Conservation (phyloP, 1,284 basidiomycete species). For the Ceratobasidium sp. region DNA sequence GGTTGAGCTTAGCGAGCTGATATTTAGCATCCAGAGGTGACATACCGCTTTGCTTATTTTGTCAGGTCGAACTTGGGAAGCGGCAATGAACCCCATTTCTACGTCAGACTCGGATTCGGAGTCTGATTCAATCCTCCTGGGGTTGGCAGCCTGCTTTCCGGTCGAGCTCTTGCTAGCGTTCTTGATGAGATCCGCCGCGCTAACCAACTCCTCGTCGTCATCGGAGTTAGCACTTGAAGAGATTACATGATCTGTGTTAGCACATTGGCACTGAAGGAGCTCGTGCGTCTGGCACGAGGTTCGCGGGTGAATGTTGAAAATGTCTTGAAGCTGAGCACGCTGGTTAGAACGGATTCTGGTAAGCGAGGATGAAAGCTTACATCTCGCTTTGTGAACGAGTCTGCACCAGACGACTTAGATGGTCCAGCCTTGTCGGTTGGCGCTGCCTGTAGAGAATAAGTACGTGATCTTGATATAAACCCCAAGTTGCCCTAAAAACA, state of each 20-base stretch:
- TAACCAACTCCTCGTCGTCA: slow-evolving; percentile 50
- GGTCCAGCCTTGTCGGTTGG: slow-evolving; percentile 55
- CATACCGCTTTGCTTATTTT: slow-evolving; percentile 46
- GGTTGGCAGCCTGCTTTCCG: slow-evolving; percentile 54
- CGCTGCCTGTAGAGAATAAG: slow-evolving; percentile 59
- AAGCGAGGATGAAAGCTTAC: slow-evolving; percentile 58
- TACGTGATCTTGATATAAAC: slow-evolving; percentile 17
- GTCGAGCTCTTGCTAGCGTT: slow-evolving; percentile 49
- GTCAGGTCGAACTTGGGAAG: slow-evolving; percentile 73
- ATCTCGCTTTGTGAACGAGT: slow-evolving; percentile 91
- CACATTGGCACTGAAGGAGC: slow-evolving; percentile 81
- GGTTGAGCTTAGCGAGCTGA: slow-evolving; percentile 52
- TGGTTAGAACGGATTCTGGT: slow-evolving; percentile 44
- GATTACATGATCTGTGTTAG: slow-evolving; percentile 53
- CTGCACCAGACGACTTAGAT: slow-evolving; percentile 72
- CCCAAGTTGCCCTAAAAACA: slow-evolving; percentile 60
- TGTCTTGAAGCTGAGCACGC: slow-evolving; percentile 79
- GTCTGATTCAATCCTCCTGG: slow-evolving; percentile 52
- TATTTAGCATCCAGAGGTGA: slow-evolving; percentile 41
- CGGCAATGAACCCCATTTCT: slow-evolving; percentile 73
- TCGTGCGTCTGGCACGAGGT: slow-evolving; percentile 94
- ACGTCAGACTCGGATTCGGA: slow-evolving; percentile 54
- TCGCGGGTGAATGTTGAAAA: slow-evolving; percentile 86
- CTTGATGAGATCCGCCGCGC: slow-evolving; percentile 52
- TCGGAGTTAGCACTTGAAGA: slow-evolving; percentile 52